Evolutionary conservation across 345 rosid species (phyloP).

Genomic region (Eucalyptus cloeziana): DNA sequence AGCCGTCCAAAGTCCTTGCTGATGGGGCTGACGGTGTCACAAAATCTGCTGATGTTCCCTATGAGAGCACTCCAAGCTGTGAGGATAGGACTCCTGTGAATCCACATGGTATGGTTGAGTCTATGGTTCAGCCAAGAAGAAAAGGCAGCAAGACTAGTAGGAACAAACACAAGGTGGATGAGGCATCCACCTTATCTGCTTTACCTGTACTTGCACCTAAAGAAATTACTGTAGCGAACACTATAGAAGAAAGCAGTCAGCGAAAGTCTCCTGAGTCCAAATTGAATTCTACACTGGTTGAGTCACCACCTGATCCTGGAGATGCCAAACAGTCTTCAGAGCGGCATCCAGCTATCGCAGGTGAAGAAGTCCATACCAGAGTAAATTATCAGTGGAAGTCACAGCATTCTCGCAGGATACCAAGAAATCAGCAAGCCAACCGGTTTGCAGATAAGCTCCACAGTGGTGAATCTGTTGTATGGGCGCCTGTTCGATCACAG

Average conservation of each 20-base stretch:
- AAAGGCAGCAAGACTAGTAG: conserved; percentile 46
- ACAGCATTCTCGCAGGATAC: conserved; percentile 52
- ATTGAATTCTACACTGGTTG: conserved; percentile 6
- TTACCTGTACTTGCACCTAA: conserved; percentile 10
- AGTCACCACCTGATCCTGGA: conserved; percentile 12
- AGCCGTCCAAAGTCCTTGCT: conserved; percentile 8
- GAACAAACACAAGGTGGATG: conserved; percentile 57
- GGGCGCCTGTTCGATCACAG: conserved; percentile 81
- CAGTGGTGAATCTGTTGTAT: conserved; percentile 45
- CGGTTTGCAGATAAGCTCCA: conserved; percentile 47
- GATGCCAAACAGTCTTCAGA: conserved; percentile 39
- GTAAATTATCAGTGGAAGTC: conserved; percentile 50
- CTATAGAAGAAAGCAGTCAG: conserved; percentile 21
- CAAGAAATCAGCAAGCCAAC: conserved; percentile 32
- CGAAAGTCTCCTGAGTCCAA: conserved; percentile 26
- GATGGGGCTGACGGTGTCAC: conserved; percentile 14
- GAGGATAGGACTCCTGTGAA: conserved; percentile 22
- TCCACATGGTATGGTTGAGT: conserved; percentile 21
- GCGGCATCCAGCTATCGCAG: conserved; percentile 21
- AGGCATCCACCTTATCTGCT: conserved; percentile 16
- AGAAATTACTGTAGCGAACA: conserved; percentile 15
- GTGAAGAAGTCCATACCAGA: conserved; percentile 42
- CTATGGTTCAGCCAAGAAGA: conserved; percentile 37
- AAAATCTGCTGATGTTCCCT: conserved; percentile 9
- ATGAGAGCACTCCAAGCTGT: conserved; percentile 15